phyloP scores from a whole-genome alignment of 768 basidiomycete species.

The Floccularia luteovirens region DNA sequence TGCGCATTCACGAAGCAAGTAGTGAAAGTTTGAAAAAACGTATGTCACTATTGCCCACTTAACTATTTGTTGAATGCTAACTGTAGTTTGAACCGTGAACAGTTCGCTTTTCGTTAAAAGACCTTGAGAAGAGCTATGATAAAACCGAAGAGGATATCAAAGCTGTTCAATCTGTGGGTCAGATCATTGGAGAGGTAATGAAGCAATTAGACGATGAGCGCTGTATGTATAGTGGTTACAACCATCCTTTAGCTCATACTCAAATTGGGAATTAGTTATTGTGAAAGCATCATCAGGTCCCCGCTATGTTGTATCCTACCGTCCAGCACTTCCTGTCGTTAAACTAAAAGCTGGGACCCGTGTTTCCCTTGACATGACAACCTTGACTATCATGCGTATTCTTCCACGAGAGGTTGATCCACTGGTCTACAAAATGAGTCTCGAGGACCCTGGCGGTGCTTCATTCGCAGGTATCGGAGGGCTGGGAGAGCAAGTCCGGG shows the following conservation, averaged over 20 bases:
- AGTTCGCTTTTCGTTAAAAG: conserved; percentile 91
- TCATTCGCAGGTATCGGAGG: conserved; percentile 97
- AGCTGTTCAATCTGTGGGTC: conserved; percentile 96
- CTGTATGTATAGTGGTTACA: conserved; percentile 47
- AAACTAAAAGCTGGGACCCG: conserved; percentile 93
- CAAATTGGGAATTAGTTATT: conserved; percentile 53
- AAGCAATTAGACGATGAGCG: conserved; percentile 97
- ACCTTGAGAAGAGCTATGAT: conserved; percentile 81
- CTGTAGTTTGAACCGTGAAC: conserved; percentile 2
- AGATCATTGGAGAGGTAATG: conserved; percentile 98
- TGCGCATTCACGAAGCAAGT: conserved; percentile 82
- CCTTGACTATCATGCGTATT: conserved; percentile 97
- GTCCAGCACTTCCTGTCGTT: conserved; percentile 82
- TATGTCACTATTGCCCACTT: conserved; percentile 29
- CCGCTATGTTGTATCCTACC: conserved; percentile 96
- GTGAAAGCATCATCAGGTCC: conserved; percentile 98
- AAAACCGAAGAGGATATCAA: conserved; percentile 99
- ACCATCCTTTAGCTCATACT: conserved; percentile 2
- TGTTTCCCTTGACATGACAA: conserved; percentile 99
- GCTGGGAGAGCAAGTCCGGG: conserved; percentile 91
- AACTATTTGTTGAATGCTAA: neutral
- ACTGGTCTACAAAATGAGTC: conserved; percentile 97
- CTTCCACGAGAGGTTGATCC: conserved; percentile 97
- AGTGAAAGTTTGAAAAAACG: conserved; percentile 87
- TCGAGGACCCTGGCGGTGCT: conserved; percentile 94